These are phyloP conservation scores for Lyophyllum semitale DNA, from an alignment of 768 basidiomycete genomes.

Conservation along the genomic window DNA sequence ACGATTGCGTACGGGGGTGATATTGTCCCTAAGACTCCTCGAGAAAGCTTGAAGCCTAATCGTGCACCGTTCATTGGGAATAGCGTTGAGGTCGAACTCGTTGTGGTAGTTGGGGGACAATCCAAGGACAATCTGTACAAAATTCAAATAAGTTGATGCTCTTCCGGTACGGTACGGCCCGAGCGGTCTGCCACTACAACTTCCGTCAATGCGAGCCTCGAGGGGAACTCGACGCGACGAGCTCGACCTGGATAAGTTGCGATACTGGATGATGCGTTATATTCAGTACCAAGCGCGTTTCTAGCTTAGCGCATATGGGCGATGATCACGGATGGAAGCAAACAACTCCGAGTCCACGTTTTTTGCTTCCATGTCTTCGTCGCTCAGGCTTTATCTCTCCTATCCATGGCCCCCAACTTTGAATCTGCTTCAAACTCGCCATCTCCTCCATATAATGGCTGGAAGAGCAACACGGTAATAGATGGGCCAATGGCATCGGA, in stretches of 20 bases:
- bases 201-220: too few relatives aligned
- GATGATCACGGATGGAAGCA: background rate
- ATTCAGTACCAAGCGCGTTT: background rate
- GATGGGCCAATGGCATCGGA: constrained; percentile 33
- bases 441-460: background rate
- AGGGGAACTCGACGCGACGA: too few relatives aligned
- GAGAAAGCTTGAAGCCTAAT: constrained; percentile 39
- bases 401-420: background rate
- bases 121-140: too few relatives aligned
- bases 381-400: background rate
- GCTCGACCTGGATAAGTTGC: too few relatives aligned
- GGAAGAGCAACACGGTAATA: background rate
- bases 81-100: background rate
- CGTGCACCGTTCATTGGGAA: constrained; percentile 12
- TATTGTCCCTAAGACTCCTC: constrained; percentile 42
- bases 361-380: background rate
- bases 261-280: too few relatives aligned
- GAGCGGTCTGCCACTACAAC: too few relatives aligned
- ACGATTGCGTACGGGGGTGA: constrained; percentile 43
- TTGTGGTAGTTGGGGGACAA: too few relatives aligned
- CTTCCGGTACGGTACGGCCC: too few relatives aligned
- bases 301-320: background rate
- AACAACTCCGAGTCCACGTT: background rate
- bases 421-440: background rate
- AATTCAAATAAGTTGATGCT: too few relatives aligned